Percentiles rank a stretch among this genome's conserved stretches.
phyloP scores from a whole-genome alignment of 2,329 filamentous ascomycete species.

The Alternaria sp. region DNA sequence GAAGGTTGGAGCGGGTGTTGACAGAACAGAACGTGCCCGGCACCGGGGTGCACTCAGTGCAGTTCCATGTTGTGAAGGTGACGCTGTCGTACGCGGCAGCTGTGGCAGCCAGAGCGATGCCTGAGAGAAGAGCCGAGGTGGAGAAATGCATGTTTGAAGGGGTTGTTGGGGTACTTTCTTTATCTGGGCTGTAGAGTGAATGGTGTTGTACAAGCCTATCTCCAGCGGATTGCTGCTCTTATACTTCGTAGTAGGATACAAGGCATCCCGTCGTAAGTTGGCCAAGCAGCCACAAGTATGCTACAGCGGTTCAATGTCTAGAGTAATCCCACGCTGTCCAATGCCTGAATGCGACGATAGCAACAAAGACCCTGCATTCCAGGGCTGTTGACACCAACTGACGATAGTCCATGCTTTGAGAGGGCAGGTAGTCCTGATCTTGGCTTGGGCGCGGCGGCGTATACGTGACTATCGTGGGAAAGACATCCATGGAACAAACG shows the following conservation, averaged over 20 bases:
- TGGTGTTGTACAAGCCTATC: background rate
- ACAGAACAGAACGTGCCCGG: constrained; percentile 1
- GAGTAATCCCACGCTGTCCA: background rate
- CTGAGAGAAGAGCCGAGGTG: background rate
- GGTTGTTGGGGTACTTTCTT: rapidly evolving
- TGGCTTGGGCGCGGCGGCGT: background rate
- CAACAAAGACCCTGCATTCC: background rate
- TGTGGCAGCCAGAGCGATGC: background rate
- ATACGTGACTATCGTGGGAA: background rate
- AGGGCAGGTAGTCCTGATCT: background rate
- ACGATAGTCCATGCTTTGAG: background rate
- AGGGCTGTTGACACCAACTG: background rate
- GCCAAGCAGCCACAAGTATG: background rate
- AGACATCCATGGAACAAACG: background rate
- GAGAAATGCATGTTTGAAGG: background rate
- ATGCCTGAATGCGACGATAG: background rate
- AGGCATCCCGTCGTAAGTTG: background rate
- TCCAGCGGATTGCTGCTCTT: background rate
- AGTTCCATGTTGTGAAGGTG: constrained; percentile 3
- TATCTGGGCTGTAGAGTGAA: background rate
- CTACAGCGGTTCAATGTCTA: background rate
- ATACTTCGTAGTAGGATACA: background rate
- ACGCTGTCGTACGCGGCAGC: background rate
- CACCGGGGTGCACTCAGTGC: background rate
- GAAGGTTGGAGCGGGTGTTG: background rate